These are phyloP conservation scores for Basidiobolus meristosporus DNA, from an alignment of 371 early-diverging fungal genomes.

Conservation along the genomic window DNA sequence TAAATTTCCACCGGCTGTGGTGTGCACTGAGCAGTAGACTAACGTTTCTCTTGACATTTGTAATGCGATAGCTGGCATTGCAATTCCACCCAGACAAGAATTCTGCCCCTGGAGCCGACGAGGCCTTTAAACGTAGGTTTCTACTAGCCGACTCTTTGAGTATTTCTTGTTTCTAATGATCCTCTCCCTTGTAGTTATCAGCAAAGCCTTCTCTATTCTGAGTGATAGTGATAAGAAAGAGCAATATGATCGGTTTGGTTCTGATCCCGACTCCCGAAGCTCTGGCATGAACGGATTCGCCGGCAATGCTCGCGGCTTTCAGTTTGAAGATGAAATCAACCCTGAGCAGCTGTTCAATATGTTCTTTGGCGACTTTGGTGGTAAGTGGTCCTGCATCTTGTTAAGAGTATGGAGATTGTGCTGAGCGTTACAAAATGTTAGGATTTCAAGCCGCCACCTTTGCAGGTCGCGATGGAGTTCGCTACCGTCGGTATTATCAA, in stretches of 20 bases:
- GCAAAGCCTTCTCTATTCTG: conserved; percentile 76
- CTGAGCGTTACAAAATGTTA: background rate
- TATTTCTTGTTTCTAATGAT: background rate
- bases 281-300: conserved; percentile 12
- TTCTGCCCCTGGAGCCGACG: conserved; percentile 87
- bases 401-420: background rate
- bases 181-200: conserved; percentile 33
- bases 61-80: conserved; percentile 51
- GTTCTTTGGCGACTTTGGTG: conserved; percentile 69
- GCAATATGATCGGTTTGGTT: conserved; percentile 71
- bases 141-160: background rate
- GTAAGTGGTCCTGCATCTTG: background rate
- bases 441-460: conserved; percentile 14
- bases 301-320: conserved; percentile 11
- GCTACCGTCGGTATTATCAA: conserved; percentile 7
- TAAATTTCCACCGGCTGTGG: conserved; percentile 7
- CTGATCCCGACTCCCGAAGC: conserved; percentile 30
- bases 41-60: background rate
- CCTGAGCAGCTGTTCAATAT: conserved; percentile 92
- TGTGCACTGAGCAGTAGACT: background rate
- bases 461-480: conserved; percentile 10
- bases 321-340: conserved; percentile 55
- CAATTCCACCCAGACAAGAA: conserved; percentile 98
- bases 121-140: conserved; percentile 77
- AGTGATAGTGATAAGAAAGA: conserved; percentile 72